These are phyloP conservation scores for Anisodus tanguticus DNA, from an alignment of 257 asterid genomes.

Conservation along the genomic window DNA sequence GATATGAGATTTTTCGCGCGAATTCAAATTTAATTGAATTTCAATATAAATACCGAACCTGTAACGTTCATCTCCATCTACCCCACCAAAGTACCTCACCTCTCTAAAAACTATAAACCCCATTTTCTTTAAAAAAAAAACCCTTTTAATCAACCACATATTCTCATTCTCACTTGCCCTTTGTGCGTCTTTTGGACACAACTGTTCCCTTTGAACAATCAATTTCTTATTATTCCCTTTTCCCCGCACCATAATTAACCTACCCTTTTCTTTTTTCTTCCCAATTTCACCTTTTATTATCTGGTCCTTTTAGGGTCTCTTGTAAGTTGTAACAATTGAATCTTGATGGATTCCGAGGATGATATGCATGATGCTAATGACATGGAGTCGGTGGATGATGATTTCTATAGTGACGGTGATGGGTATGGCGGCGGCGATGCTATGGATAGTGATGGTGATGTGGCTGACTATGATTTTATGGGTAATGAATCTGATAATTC, in stretches of 20 bases:
- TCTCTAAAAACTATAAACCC: too few species aligned
- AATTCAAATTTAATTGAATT: too few species aligned
- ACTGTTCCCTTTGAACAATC: neutral
- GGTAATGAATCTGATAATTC: slow-evolving; percentile 66
- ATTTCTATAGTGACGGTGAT: slow-evolving; percentile 71
- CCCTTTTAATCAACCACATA: too few species aligned
- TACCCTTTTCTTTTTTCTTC: neutral
- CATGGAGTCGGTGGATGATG: slow-evolving; percentile 74
- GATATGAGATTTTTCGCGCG: too few species aligned
- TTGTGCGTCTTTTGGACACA: neutral
- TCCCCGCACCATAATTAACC: slow-evolving; percentile 22
- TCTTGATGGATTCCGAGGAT: slow-evolving; percentile 78
- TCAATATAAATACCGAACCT: too few species aligned
- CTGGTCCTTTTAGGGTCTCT: neutral
- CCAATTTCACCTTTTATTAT: neutral
- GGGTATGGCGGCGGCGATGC: slow-evolving; percentile 41
- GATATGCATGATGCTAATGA: slow-evolving; percentile 95
- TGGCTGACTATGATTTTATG: slow-evolving; percentile 64
- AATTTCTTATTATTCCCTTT: neutral
- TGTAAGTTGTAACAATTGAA: neutral
- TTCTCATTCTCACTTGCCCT: neutral
- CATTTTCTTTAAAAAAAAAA: too few species aligned
- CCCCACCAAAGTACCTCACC: too few species aligned
- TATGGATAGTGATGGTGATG: slow-evolving; percentile 56
- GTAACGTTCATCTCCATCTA: too few species aligned